Base-by-base conservation (phyloP, 129 eudicot genomes). In the Flaveria trinervia region DNA sequence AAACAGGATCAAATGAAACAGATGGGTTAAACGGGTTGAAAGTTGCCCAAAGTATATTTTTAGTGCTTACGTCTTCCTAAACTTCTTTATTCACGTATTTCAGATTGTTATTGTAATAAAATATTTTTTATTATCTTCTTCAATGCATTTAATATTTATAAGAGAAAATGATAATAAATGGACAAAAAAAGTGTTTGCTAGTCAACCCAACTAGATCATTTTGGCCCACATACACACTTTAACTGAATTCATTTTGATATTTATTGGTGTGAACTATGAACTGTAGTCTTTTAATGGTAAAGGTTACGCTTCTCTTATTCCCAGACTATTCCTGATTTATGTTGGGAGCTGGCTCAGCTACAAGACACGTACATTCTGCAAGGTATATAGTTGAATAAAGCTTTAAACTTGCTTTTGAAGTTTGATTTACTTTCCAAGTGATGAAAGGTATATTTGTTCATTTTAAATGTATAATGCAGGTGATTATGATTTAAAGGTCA, bases 401-500 rank as follows among this genome's bases (percentile, higher is more conserved):
- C 66, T 12, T 60, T 60, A 9, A 60, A 60, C 39, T 12, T 60
- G 39, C 66, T 60, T 60, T 9, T 23, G 39, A 23, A 25, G 39
- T 60, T 60, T 60, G 16, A 10, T 60, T 36, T 17, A 56, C 18
- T 56, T 56, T 56, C 7, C 13, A 2, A 8, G 62, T 56, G 20
- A 7, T 8, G 28, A 56, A 70, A 49, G 4, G 5, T 49, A 49
- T 49, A 49, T 1, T 13, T 3, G 54, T 49, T 1, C 5, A 14
- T 49, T 49, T 57, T 57, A 1, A 57, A 76, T 68, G 51, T 17
- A 39, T 30, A 68, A 62, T 87, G 74, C 83, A 94, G 98, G 98
- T 77, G 98, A 94, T 77, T 94, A 94, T 48, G 96, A 94, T 91
- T 78, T 94, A 48, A 94, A 94, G 87, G 96, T 94, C 84, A 94